These are phyloP conservation scores for Pisolithus tinctorius DNA, from an alignment of 768 basidiomycete genomes.

Conservation along the genomic window DNA sequence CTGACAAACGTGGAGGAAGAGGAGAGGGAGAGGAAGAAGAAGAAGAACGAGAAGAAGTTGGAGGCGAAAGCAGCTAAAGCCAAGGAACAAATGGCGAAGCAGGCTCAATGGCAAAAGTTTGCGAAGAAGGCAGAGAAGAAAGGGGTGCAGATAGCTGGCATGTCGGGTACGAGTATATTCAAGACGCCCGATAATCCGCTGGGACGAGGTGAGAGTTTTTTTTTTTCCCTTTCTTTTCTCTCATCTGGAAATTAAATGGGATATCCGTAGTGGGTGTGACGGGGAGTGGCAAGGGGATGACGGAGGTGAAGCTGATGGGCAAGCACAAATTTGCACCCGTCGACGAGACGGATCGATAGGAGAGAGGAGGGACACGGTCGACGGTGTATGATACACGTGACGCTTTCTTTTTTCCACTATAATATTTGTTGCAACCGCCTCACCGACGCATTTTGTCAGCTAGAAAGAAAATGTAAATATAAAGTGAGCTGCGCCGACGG, in stretches of 20 bases:
- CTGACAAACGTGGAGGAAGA: slow-evolving; percentile 75
- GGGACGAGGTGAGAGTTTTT: slow-evolving; percentile 58
- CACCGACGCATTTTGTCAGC: too few species aligned
- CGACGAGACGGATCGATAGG: slow-evolving; percentile 35
- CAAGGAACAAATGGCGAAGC: slow-evolving; percentile 79
- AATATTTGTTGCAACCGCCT: too few species aligned
- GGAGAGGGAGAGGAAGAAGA: slow-evolving; percentile 84
- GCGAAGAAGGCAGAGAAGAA: slow-evolving; percentile 93
- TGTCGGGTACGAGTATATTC: slow-evolving; percentile 87
- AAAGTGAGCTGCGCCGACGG: not conserved
- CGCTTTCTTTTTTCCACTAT: too few species aligned
- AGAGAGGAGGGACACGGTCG: slow-evolving; percentile 2
- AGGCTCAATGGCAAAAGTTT: slow-evolving; percentile 91
- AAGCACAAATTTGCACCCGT: slow-evolving; percentile 68
- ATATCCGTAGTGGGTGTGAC: slow-evolving; percentile 72
- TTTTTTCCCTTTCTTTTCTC: slow-evolving; percentile 9
- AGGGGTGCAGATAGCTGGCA: slow-evolving; percentile 84
- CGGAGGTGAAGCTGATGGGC: slow-evolving; percentile 54
- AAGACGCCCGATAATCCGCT: slow-evolving; percentile 90
- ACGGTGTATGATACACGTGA: not conserved
- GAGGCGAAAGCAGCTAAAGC: slow-evolving; percentile 80
- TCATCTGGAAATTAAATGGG: slow-evolving; percentile 10
- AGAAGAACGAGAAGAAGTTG: slow-evolving; percentile 92
- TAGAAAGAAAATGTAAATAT: not conserved
- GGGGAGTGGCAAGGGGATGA: slow-evolving; percentile 87